These are phyloP conservation scores for Acidomyces sp. DNA, from an alignment of 495 filamentous ascomycete genomes.

Conservation along the genomic window DNA sequence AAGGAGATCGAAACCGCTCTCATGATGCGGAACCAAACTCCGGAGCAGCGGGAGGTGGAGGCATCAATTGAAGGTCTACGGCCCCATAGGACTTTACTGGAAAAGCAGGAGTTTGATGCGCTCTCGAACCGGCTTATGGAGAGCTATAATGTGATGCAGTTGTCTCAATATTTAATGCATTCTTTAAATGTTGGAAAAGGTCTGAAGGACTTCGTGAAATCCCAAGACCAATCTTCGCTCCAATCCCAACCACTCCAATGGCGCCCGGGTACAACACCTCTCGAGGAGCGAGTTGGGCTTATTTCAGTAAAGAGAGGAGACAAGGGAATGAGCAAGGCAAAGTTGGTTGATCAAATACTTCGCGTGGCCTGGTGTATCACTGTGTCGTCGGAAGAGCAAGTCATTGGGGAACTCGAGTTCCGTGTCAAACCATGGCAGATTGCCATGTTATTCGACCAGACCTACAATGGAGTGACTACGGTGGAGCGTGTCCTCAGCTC, in stretches of 20 bases:
- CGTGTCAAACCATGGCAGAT: slow-evolving; percentile 10
- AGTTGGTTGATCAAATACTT: slow-evolving; percentile 8
- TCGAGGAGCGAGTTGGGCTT: slow-evolving; percentile 4
- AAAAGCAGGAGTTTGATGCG: not conserved
- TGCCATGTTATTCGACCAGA: slow-evolving; percentile 6
- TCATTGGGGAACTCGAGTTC: slow-evolving; percentile 11
- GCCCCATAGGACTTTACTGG: slow-evolving; percentile 8
- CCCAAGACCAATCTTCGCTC: too few relatives aligned
- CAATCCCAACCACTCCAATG: too few relatives aligned
- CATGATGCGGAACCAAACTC: not conserved
- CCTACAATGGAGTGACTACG: not conserved
- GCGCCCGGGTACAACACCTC: slow-evolving; percentile 9
- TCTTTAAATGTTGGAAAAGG: too few relatives aligned
- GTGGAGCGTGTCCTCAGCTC: slow-evolving; percentile 6
- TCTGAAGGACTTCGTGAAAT: too few relatives aligned
- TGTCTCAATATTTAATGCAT: slow-evolving; percentile 5
- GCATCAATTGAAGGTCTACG: slow-evolving; percentile 17
- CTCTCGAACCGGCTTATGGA: slow-evolving; percentile 1
- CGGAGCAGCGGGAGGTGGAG: slow-evolving; percentile 11
- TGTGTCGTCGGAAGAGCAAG: slow-evolving; percentile 3
- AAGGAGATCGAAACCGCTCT: slow-evolving; percentile 2
- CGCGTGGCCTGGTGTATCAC: slow-evolving; percentile 11
- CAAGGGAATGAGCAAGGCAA: slow-evolving; percentile 4
- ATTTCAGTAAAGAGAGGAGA: slow-evolving; percentile 1
- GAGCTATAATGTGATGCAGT: slow-evolving; percentile 11